Conservation (phyloP, 768 basidiomycete species). For the Tulasnella sp. region DNA sequence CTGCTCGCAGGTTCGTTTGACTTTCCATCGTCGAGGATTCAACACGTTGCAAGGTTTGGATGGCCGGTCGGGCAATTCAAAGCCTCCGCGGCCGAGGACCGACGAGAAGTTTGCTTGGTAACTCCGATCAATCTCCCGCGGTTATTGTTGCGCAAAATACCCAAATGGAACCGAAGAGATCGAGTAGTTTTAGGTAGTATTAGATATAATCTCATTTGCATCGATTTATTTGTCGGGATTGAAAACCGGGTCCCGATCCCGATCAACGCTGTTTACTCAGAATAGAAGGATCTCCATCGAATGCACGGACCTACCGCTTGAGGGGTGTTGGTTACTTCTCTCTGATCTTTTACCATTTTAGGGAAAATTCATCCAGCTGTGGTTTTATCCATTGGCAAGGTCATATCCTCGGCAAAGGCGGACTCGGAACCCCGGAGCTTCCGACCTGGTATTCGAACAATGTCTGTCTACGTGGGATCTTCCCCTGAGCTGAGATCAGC, state of each 20-base stretch:
- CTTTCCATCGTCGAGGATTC: not conserved
- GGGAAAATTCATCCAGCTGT: not conserved
- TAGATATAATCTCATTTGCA: not conserved
- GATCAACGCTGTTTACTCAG: not conserved
- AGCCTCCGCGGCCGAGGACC: not conserved
- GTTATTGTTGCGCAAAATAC: not conserved
- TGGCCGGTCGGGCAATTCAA: not conserved
- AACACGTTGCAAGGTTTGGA: not conserved
- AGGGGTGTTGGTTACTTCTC: not conserved
- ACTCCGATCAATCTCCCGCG: not conserved
- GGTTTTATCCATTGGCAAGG: too few species aligned
- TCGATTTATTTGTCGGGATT: not conserved
- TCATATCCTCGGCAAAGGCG: too few species aligned
- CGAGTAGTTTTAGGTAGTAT: not conserved
- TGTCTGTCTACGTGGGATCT: not conserved
- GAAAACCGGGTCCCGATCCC: not conserved
- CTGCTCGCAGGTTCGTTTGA: not conserved
- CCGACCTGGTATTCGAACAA: not conserved
- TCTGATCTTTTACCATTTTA: not conserved
- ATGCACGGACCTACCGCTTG: not conserved
- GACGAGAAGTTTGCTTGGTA: not conserved
- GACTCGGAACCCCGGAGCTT: not conserved
- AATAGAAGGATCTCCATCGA: not conserved
- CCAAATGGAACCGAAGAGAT: not conserved
- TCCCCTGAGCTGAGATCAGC: not conserved